These are phyloP conservation scores for Nepenthes mirabilis DNA, from an alignment of 148 eudicot species.

Conservation along the genomic window DNA sequence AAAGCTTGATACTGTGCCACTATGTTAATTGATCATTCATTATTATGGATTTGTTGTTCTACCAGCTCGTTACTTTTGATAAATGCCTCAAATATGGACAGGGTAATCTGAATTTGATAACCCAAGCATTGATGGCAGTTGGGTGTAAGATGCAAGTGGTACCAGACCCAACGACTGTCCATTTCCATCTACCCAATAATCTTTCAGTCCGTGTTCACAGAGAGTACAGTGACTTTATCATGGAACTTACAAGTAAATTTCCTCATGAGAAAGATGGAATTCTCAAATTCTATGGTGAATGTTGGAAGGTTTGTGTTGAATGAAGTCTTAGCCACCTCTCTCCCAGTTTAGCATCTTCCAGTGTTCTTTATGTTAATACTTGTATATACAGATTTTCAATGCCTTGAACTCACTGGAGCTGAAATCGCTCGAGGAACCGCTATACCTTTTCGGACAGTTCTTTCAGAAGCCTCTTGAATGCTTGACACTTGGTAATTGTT, in stretches of 20 bases:
- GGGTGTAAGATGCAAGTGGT: slow-evolving; percentile 81
- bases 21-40: neutral
- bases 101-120: slow-evolving; percentile 93
- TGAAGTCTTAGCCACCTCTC: slow-evolving; percentile 20
- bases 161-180: slow-evolving; percentile 98
- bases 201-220: slow-evolving; percentile 80
- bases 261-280: slow-evolving; percentile 91
- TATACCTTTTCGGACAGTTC: slow-evolving; percentile 94
- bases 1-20: too few species aligned
- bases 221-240: slow-evolving; percentile 61
- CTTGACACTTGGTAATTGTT: slow-evolving; percentile 76
- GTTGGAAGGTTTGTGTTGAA: slow-evolving; percentile 84
- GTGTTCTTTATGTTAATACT: slow-evolving; percentile 7
- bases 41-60: neutral
- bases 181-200: slow-evolving; percentile 81
- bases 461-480: slow-evolving; percentile 89
- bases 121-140: slow-evolving; percentile 88
- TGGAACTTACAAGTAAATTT: slow-evolving; percentile 64
- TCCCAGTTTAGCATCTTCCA: slow-evolving; percentile 7
- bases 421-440: slow-evolving; percentile 95
- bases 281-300: slow-evolving; percentile 63
- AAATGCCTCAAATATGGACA: slow-evolving; percentile 18
- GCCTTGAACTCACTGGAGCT: slow-evolving; percentile 88
- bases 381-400: slow-evolving; percentile 57
- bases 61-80: neutral